Base-by-base conservation (phyloP, 2,329 filamentous ascomycete genomes). In the Polychaeton citri region DNA sequence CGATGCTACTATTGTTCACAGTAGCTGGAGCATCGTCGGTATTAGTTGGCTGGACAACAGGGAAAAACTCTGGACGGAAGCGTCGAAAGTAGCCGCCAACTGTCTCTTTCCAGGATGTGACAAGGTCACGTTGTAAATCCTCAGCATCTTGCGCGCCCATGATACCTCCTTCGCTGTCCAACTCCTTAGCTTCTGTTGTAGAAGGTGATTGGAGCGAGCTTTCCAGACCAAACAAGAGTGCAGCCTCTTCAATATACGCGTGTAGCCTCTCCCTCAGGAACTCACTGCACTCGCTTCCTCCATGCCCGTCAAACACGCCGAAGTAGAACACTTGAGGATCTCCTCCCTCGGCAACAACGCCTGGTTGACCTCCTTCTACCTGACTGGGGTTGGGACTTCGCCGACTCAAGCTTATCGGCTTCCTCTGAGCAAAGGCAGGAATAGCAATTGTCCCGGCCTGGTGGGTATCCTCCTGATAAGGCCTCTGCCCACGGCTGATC, bases 301-400 rank as follows among this genome's bases (percentile, higher is more conserved):
- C 90, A 62, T 98, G 90, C 2, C 90, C 90, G 59, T 98, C 90
- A 52, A 96, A 98, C 1, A 96, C 78, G 1, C 75, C 87, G 68
- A 95, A 98, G 59, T 96, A 98, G 60, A 98, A 98, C 21, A 96
- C 79, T 55, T 96, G 88, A 1, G 88, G 88, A 53, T 96, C 88
- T 2, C 88, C 88, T 43, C 75, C 81, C 2, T 81, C 75, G 44
- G 79, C 81, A 39, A 83, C 81, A 5, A 84, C 83, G 7, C 74
- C 42, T 66, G 72, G 17, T 49, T 43, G 26, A 48, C 44, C 31
- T 45, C 44, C 36, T 40, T 38, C 40, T 47, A 43, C 46, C 48
- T 21, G 39, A 54, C 42, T 33, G 44, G 19, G 2, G 30, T 39
- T 24, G 30, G 42, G 33, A 6, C 38, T 43, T 42, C 54, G 39